These are phyloP conservation scores for Eurotiales sp. DNA, from an alignment of 2,329 filamentous ascomycete species.

Conservation along the genomic window DNA sequence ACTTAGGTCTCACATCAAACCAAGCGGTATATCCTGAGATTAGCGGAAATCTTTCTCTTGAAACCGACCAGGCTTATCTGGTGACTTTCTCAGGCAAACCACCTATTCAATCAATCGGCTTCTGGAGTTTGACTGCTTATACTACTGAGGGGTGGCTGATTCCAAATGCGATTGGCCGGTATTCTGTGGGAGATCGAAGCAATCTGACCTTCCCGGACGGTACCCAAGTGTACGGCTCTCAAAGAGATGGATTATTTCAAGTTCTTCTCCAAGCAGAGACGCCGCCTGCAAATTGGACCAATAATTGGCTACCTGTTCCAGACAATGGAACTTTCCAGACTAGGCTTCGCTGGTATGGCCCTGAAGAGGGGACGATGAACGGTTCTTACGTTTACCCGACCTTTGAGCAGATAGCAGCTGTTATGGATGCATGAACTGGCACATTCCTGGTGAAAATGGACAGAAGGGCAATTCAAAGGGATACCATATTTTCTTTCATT, in stretches of 20 bases:
- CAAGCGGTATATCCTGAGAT: conserved; percentile 23
- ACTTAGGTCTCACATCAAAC: not conserved
- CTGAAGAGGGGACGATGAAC: not conserved
- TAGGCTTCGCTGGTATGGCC: not conserved
- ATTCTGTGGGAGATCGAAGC: conserved; percentile 23
- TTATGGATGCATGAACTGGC: no score
- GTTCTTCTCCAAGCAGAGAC: conserved; percentile 24
- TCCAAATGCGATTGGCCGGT: conserved; percentile 21
- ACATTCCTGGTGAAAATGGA: no score
- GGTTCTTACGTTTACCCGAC: not conserved
- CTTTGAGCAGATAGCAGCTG: not conserved
- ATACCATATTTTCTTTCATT: no score
- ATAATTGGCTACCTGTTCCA: not conserved
- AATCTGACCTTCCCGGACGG: conserved; percentile 26
- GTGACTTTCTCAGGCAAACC: conserved; percentile 24
- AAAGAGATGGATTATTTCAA: conserved; percentile 19
- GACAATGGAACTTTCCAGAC: not conserved
- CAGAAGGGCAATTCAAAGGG: no score
- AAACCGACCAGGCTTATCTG: conserved; percentile 19
- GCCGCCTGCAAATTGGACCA: conserved; percentile 26
- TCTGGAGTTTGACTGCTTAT: conserved; percentile 29
- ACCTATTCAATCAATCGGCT: conserved; percentile 17
- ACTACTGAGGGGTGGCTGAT: conserved; percentile 22
- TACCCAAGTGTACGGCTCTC: conserved; percentile 12
- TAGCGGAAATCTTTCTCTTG: conserved; percentile 6